Conservation (phyloP, 2,329 filamentous ascomycete genomes). For the Geosmithia putterillii region DNA sequence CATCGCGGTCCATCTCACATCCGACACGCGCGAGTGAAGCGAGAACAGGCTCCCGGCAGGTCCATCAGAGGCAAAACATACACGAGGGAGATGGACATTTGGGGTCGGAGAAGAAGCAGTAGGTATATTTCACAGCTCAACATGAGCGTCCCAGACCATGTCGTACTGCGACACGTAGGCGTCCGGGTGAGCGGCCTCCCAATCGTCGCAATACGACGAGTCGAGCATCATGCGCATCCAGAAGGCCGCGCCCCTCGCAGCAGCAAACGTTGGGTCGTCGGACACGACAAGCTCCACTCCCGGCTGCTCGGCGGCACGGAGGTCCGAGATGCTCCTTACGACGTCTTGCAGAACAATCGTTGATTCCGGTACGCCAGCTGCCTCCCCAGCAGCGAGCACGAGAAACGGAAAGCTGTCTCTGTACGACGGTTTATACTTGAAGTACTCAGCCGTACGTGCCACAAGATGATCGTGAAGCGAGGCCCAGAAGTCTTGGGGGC, state of each 20-base stretch:
- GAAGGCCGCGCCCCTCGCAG: constrained; percentile 1
- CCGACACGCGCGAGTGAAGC: too few species aligned
- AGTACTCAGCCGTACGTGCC: background rate
- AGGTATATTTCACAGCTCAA: constrained; percentile 1
- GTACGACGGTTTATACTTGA: background rate
- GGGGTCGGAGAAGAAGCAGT: too few species aligned
- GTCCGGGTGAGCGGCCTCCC: background rate
- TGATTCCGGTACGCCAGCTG: background rate
- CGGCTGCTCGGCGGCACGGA: background rate
- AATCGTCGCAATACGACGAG: background rate
- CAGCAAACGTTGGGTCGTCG: background rate
- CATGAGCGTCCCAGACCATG: background rate
- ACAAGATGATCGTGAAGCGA: background rate
- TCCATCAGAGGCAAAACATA: too few species aligned
- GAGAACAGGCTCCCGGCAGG: too few species aligned
- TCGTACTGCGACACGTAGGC: background rate
- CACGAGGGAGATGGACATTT: too few species aligned
- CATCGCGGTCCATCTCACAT: too few species aligned
- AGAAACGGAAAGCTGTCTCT: background rate
- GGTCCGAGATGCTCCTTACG: background rate
- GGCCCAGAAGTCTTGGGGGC: background rate
- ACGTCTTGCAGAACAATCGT: background rate
- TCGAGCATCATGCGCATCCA: constrained; percentile 1
- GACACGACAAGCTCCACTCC: background rate
- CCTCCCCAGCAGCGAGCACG: background rate